These are phyloP conservation scores for Calonectria hongkongensis DNA, from an alignment of 2,329 filamentous ascomycete genomes.

Conservation along the genomic window DNA sequence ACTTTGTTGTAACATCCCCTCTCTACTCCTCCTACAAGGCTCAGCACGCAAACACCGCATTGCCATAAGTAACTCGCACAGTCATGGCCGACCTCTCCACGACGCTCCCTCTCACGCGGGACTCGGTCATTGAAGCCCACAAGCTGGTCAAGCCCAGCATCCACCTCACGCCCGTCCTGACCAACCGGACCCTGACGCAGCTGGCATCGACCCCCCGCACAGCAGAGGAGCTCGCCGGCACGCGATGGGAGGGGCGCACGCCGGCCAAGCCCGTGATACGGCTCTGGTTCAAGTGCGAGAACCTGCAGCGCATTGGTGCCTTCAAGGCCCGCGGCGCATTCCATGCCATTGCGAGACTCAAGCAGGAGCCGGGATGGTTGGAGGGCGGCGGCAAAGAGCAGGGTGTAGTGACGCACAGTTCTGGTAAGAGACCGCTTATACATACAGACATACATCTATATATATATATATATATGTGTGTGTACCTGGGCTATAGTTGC, in stretches of 20 bases:
- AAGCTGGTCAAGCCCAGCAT: slow-evolving; percentile 83
- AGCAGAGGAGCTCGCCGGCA: slow-evolving; percentile 70
- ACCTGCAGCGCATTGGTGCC: slow-evolving; percentile 90
- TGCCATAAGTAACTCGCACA: slow-evolving; percentile 17
- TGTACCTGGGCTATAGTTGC: neutral
- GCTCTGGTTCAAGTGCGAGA: slow-evolving; percentile 97
- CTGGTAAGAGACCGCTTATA: slow-evolving; percentile 72
- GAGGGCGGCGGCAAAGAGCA: slow-evolving; percentile 74
- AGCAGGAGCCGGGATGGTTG: slow-evolving; percentile 76
- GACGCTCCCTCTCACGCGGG: slow-evolving; percentile 80
- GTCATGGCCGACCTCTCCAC: slow-evolving; percentile 73
- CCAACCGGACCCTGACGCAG: slow-evolving; percentile 82
- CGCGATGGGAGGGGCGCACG: slow-evolving; percentile 72
- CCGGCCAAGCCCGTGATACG: slow-evolving; percentile 79
- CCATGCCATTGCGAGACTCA: slow-evolving; percentile 84
- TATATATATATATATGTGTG: too few relatives aligned
- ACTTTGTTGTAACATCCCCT: too few relatives aligned
- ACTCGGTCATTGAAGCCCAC: slow-evolving; percentile 83
- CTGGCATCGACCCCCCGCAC: slow-evolving; percentile 84
- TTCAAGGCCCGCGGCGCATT: slow-evolving; percentile 96
- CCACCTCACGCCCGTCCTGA: slow-evolving; percentile 89
- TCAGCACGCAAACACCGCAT: slow-evolving; percentile 10
- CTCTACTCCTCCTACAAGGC: too few relatives aligned
- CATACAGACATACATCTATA: too few relatives aligned
- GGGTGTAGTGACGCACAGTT: slow-evolving; percentile 93